A percentile compares a stretch with the other conserved stretches of the same genome.
phyloP scores from a whole-genome alignment of 768 basidiomycete species.

The Panaeolus cyanescens region DNA sequence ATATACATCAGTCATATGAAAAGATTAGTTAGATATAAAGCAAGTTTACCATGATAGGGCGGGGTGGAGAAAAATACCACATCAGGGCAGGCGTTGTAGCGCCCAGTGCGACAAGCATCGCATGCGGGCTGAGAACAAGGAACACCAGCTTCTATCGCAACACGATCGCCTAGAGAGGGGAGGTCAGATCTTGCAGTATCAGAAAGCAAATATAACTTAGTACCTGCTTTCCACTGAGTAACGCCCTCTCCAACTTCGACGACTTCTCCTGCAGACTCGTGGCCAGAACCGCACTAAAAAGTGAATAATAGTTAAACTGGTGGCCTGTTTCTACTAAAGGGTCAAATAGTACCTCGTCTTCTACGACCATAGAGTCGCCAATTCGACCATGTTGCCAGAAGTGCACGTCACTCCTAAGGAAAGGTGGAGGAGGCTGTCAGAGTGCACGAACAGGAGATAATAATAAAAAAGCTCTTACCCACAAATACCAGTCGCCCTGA shows the following conservation, averaged over 20 bases:
- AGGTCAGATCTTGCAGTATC: not conserved
- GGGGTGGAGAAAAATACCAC: conserved; percentile 74
- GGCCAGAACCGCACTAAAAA: conserved; percentile 63
- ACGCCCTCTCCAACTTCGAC: conserved; percentile 68
- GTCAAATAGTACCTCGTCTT: conserved; percentile 50
- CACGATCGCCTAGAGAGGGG: conserved; percentile 51
- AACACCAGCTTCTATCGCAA: conserved; percentile 71
- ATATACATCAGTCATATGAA: not conserved
- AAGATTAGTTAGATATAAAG: not conserved
- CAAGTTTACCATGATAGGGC: conserved; percentile 57
- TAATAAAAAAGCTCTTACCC: conserved; percentile 41
- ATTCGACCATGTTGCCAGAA: conserved; percentile 74
- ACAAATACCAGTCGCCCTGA: conserved; percentile 70
- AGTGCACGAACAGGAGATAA: too few relatives aligned
- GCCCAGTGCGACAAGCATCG: conserved; percentile 61
- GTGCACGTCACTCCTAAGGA: conserved; percentile 65
- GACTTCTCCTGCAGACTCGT: conserved; percentile 71
- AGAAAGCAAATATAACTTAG: conserved; percentile 3
- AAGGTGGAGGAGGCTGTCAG: not conserved
- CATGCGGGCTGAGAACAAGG: conserved; percentile 66
- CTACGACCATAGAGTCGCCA: conserved; percentile 71
- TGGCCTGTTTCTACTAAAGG: not conserved
- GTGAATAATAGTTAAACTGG: not conserved
- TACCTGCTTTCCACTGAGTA: conserved; percentile 62
- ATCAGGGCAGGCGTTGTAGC: conserved; percentile 63